Conservation (phyloP, 441 rosid species). For the Viola pubescens region DNA sequence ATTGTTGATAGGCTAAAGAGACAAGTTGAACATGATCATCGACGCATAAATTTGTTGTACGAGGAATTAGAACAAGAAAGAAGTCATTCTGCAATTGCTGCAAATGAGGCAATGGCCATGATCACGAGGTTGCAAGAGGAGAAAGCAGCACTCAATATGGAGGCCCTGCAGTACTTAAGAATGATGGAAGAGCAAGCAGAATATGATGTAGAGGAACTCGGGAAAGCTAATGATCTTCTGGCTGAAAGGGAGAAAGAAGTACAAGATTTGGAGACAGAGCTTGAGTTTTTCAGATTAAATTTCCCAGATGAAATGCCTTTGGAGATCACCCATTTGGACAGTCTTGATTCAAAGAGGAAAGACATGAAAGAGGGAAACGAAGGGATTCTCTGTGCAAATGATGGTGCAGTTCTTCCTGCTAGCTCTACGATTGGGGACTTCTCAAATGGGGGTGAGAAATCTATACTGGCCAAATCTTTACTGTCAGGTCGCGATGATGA, state of each 20-base stretch:
- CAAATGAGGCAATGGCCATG: conserved; percentile 97
- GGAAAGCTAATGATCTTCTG: conserved; percentile 57
- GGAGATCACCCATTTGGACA: conserved; percentile 24
- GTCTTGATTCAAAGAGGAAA: conserved; percentile 13
- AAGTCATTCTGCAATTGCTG: conserved; percentile 67
- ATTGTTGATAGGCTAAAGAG: conserved; percentile 54
- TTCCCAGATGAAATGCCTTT: conserved; percentile 20
- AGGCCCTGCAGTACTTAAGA: conserved; percentile 76
- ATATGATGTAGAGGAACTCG: conserved; percentile 77
- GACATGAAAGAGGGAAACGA: conserved; percentile 15
- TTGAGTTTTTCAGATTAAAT: conserved; percentile 44
- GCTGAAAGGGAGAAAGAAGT: conserved; percentile 69
- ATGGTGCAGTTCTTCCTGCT: conserved; percentile 3
- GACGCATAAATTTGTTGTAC: conserved; percentile 40
- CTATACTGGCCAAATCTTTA: conserved; percentile 10
- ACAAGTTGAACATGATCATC: conserved; percentile 54
- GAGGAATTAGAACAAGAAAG: conserved; percentile 92
- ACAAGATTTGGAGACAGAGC: conserved; percentile 76
- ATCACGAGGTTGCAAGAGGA: conserved; percentile 90
- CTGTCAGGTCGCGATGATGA: conserved; percentile 31
- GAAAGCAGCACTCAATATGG: conserved; percentile 80
- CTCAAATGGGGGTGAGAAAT: conserved; percentile 15
- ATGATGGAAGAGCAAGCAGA: conserved; percentile 98
- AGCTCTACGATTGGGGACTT: conserved; percentile 11
- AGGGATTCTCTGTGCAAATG: conserved; percentile 7